Conservation (phyloP, 78 protist genomes). For the slime mould (Dictyostelium discoideum) region DNA sequence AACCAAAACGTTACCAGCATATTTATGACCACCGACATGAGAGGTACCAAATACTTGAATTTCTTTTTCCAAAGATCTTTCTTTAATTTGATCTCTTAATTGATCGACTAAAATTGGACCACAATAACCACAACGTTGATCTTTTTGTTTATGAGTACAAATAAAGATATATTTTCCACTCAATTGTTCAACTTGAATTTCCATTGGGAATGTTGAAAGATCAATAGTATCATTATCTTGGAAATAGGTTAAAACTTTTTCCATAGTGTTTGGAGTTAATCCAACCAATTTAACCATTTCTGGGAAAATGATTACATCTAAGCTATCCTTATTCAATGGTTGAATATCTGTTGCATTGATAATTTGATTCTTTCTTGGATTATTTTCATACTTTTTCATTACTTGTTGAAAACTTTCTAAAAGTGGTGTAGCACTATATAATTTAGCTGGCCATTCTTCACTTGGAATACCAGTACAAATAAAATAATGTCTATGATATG, state of each 20-base stretch:
- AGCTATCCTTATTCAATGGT: neutral
- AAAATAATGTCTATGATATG: slow-evolving; percentile 60
- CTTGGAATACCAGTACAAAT: slow-evolving; percentile 49
- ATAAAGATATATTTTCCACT: slow-evolving; percentile 62
- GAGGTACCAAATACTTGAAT: slow-evolving; percentile 60
- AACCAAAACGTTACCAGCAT: slow-evolving; percentile 78
- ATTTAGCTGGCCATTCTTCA: slow-evolving; percentile 45
- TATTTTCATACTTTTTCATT: slow-evolving; percentile 5
- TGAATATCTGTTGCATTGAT: slow-evolving; percentile 44
- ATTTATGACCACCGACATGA: slow-evolving; percentile 84
- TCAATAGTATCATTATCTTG: neutral
- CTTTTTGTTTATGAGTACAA: slow-evolving; percentile 73
- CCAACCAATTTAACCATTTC: slow-evolving; percentile 44
- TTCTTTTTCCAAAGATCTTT: slow-evolving; percentile 8
- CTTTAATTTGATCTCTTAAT: slow-evolving; percentile 52
- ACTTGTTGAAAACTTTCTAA: neutral
- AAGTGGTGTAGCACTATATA: neutral
- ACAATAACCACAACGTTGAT: slow-evolving; percentile 83
- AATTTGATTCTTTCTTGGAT: neutral
- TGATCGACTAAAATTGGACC: slow-evolving; percentile 78
- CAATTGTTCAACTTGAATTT: slow-evolving; percentile 5
- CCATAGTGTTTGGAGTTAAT: neutral
- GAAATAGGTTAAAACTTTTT: neutral
- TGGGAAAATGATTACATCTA: slow-evolving; percentile 57
- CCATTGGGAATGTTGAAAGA: neutral